These are phyloP conservation scores for Pyropia haitanensis DNA, from an alignment of 23 red algal species.

Conservation along the genomic window DNA sequence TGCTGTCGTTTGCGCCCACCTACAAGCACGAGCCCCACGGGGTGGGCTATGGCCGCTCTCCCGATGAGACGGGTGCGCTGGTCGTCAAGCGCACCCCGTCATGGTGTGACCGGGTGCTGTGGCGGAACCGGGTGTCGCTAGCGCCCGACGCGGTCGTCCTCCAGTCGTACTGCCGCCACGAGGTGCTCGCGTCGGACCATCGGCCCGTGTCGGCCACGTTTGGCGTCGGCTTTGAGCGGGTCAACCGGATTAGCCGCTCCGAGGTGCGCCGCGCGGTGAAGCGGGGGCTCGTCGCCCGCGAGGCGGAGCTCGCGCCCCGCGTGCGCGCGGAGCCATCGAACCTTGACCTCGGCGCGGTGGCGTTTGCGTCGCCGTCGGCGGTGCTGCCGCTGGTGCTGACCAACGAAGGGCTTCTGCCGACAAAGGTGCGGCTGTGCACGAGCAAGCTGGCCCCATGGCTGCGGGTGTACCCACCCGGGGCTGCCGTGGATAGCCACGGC, in stretches of 20 bases:
- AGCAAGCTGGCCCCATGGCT: too few species aligned
- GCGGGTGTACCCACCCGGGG: too few species aligned
- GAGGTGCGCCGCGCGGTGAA: conserved; percentile 12
- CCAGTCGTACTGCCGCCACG: conserved; percentile 55
- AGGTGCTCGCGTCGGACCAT: conserved; percentile 86
- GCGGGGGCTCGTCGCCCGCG: conserved; percentile 4
- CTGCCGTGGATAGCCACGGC: too few species aligned
- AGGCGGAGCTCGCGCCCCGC: background rate
- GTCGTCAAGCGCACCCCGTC: conserved; percentile 54
- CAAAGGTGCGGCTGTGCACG: background rate
- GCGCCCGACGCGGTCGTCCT: conserved; percentile 22
- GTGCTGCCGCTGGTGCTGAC: background rate
- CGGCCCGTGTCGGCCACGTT: conserved; percentile 71
- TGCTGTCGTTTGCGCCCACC: conserved; percentile 71
- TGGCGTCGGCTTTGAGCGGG: conserved; percentile 13
- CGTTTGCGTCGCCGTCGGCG: background rate
- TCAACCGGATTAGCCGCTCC: conserved; percentile 10
- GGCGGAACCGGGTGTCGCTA: conserved; percentile 20
- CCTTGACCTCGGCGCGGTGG: conserved; percentile 1
- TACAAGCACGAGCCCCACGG: conserved; percentile 66
- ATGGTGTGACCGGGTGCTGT: conserved; percentile 82
- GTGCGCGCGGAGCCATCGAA: background rate
- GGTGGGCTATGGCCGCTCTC: conserved; percentile 33
- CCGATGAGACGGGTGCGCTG: conserved; percentile 17
- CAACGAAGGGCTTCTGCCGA: conserved; percentile 1